A percentile compares a stretch with the other conserved stretches of the same genome.
Conservation (phyloP, 768 basidiomycete species). For the Megacollybia marginata region DNA sequence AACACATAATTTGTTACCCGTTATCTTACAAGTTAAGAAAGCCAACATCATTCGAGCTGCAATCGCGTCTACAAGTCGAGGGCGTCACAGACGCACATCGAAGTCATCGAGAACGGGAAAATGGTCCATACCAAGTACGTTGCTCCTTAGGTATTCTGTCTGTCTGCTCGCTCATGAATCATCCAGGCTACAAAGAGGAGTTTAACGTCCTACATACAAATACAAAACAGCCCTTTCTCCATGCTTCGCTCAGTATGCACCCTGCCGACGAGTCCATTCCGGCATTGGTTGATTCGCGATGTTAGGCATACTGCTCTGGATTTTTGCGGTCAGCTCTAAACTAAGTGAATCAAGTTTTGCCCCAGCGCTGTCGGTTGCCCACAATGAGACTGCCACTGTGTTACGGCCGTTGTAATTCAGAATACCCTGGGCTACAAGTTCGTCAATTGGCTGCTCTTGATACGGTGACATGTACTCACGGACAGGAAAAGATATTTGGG, state of each 20-base stretch:
- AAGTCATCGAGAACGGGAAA: too few species aligned
- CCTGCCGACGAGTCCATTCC: conserved; percentile 22
- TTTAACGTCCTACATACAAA: not conserved
- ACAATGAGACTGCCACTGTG: conserved; percentile 40
- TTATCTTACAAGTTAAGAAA: not conserved
- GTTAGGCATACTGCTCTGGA: conserved; percentile 27
- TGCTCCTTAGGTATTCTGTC: too few species aligned
- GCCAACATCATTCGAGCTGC: too few species aligned
- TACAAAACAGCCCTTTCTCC: too few species aligned
- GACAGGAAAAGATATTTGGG: conserved; percentile 33
- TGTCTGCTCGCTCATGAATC: too few species aligned
- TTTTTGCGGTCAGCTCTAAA: conserved; percentile 28
- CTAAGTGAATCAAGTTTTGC: conserved; percentile 32
- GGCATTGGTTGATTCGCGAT: conserved; percentile 28
- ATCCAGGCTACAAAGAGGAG: too few species aligned
- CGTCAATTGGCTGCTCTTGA: not conserved
- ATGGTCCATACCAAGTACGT: too few species aligned
- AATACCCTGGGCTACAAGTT: conserved; percentile 36
- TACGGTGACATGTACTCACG: conserved; percentile 21
- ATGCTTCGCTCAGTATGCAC: conserved; percentile 27
- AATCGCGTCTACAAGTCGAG: too few species aligned
- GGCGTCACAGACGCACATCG: too few species aligned
- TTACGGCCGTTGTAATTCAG: conserved; percentile 39
- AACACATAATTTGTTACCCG: conserved; percentile 44
- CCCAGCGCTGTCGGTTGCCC: conserved; percentile 33